Percentiles rank a stretch among this genome's conserved stretches.
phyloP scores from a whole-genome alignment of 2,329 filamentous ascomycete species.

The Epichloe typhina region DNA sequence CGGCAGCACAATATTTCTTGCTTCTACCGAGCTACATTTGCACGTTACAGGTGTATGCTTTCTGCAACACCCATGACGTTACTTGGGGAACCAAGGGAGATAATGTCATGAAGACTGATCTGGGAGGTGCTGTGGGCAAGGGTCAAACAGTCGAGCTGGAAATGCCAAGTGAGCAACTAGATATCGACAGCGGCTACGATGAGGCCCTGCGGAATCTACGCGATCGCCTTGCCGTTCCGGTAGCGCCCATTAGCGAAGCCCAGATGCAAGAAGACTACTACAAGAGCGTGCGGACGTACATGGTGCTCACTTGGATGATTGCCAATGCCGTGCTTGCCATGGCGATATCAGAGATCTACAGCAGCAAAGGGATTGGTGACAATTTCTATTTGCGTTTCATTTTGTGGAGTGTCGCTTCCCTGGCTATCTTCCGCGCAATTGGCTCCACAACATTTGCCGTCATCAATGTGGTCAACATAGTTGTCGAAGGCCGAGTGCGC shows the following conservation, averaged over 20 bases:
- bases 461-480: constrained; percentile 69
- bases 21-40: constrained; percentile 91
- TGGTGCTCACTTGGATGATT: constrained; percentile 91
- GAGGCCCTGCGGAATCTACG: constrained; percentile 92
- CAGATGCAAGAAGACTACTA: constrained; percentile 98
- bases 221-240: constrained; percentile 74
- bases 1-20: constrained; percentile 79
- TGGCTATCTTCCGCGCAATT: constrained; percentile 80
- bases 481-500: constrained; percentile 72
- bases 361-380: constrained; percentile 52
- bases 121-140: constrained; percentile 71
- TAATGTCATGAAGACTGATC: constrained; percentile 85
- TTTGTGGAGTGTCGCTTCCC: constrained; percentile 77
- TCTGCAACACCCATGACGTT: constrained; percentile 98
- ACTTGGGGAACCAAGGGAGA: constrained; percentile 97
- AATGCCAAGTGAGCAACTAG: constrained; percentile 94
- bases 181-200: constrained; percentile 96
- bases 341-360: constrained; percentile 80
- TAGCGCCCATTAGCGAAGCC: constrained; percentile 47
- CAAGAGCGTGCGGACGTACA: constrained; percentile 91
- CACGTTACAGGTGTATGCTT: constrained; percentile 94
- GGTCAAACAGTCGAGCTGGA: constrained; percentile 82
- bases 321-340: constrained; percentile 87
- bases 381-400: constrained; percentile 92
- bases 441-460: constrained; percentile 72